Evolutionary conservation across 2,329 filamentous ascomycete species (phyloP), one percentile per base, ranked within the genome.

Genomic region (Davidsoniella virescens): DNA sequence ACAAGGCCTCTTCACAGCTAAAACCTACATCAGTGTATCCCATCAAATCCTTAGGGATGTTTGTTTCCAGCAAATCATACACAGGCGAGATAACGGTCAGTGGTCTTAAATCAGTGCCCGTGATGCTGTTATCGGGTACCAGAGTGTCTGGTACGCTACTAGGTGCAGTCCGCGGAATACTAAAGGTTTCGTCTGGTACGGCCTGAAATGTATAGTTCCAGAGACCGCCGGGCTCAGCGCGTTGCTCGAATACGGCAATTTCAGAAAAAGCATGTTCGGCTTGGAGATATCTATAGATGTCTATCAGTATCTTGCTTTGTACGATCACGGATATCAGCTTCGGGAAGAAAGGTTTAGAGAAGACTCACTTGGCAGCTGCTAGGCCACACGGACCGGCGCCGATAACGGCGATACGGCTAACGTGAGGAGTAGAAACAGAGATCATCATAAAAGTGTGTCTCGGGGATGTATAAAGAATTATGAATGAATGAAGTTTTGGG

Each of bases 191-290:
- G 9, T 47, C 49, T 16, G 38, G 36, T 6, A 25, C 44, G 37
- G 39, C 20, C n/a, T 16, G 29, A 12, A 17, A 14, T 9, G 48
- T 50, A 33, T 50, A 50, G 29, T 50, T 50, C 78, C 77, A 82
- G 50, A 73, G 78, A 16, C 78, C 78, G 47, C 77, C 78, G 1
- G 75, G 65, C 12, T 66, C 68, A 54, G 77, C 73, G 47, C 75
- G 69, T 33, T 77, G 65, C 58, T 82, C 78, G 58, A 81, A 82
- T 0, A 81, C 74, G 5, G 73, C 68, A 48, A 80, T 75, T 2
- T 66, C 60, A 52, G 79, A 71, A 57, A 81, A 81, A 0, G 64
- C 58, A 54, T 75, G 66, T 58, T 82, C 78, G 23, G 67, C 69
- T 26, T 81, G 61, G 4, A 50, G 48, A 20, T 50, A 77, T 76